Conservation (phyloP, 495 filamentous ascomycete species). For the Staphylotrichum tortipilum region DNA sequence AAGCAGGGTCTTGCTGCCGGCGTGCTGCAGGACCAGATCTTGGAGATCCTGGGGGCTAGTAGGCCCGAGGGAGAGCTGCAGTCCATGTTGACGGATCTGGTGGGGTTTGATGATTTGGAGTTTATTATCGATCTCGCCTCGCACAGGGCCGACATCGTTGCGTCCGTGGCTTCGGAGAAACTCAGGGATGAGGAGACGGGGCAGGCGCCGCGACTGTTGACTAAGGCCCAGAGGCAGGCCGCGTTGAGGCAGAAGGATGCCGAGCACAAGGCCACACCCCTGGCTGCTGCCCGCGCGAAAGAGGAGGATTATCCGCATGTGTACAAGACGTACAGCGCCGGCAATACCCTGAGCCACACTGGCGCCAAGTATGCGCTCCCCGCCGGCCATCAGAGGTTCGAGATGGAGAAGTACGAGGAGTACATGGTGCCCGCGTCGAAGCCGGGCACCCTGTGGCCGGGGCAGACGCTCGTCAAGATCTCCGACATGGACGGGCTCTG, state of each 20-base stretch:
- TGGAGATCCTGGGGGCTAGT: conserved; percentile 57
- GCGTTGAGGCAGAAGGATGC: conserved; percentile 63
- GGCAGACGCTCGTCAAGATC: conserved; percentile 68
- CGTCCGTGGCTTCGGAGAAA: conserved; percentile 22
- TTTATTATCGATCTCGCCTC: conserved; percentile 76
- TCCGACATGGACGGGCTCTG: conserved; percentile 83
- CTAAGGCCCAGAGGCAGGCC: conserved; percentile 66
- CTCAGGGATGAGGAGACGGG: conserved; percentile 39
- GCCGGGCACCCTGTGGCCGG: conserved; percentile 61
- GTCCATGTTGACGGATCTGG: conserved; percentile 77
- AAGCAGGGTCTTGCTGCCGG: conserved; percentile 53
- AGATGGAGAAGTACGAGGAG: conserved; percentile 70
- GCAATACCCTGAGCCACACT: conserved; percentile 67
- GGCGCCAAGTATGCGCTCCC: conserved; percentile 75
- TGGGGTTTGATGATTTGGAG: conserved; percentile 88
- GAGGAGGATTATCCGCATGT: conserved; percentile 82
- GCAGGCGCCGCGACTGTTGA: conserved; percentile 50
- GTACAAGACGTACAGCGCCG: conserved; percentile 69
- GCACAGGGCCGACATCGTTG: conserved; percentile 56
- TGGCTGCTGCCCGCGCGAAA: conserved; percentile 53
- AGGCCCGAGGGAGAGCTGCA: conserved; percentile 74
- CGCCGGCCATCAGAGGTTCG: conserved; percentile 48
- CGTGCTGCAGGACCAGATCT: conserved; percentile 62
- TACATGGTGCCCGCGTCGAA: conserved; percentile 74
- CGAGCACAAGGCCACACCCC: conserved; percentile 69